Evolutionary conservation across 176 grass and related monocot genomes (phyloP).

Genomic region (Metroxylon sagu): DNA sequence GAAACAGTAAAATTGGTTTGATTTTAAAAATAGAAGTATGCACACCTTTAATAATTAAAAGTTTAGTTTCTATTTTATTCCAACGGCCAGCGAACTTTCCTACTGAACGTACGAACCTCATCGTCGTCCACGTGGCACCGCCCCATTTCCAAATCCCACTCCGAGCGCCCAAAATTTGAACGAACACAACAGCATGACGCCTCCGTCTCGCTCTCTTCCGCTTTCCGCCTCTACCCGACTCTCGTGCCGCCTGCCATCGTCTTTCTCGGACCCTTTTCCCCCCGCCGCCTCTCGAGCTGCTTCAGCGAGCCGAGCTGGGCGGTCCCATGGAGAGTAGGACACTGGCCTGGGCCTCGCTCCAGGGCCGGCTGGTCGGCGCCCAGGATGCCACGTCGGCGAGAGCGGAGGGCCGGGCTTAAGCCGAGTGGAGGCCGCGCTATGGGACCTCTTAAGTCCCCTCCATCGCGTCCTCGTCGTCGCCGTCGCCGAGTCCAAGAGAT

Average conservation of each 20-base stretch:
- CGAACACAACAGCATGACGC: constrained; percentile 12
- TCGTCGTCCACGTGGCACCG: no score
- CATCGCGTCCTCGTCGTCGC: constrained; percentile 66
- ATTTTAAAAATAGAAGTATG: no score
- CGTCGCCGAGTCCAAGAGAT: constrained; percentile 39
- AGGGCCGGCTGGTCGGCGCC: constrained; percentile 26
- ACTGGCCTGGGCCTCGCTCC: constrained; percentile 5
- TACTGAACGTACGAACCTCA: no score
- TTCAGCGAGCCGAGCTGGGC: constrained; percentile 41
- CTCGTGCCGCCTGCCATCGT: constrained; percentile 11
- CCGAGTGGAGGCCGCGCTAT: constrained; percentile 28
- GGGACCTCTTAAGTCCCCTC: constrained; percentile 87
- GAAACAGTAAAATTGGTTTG: no score
- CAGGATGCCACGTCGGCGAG: constrained; percentile 41
- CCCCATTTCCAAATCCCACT: background rate
- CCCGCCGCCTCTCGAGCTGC: constrained; percentile 36
- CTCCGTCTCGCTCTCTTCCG: background rate
- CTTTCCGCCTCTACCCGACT: constrained; percentile 1
- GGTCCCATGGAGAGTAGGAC: constrained; percentile 1
- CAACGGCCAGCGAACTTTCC: no score
- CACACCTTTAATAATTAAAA: no score
- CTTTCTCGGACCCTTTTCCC: constrained; percentile 2
- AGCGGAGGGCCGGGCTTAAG: constrained; percentile 24
- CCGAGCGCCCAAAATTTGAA: constrained; percentile 31
- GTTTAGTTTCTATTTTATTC: no score